These are phyloP conservation scores for Carnegiea gigantea DNA, from an alignment of 179 eudicot species.

Conservation along the genomic window DNA sequence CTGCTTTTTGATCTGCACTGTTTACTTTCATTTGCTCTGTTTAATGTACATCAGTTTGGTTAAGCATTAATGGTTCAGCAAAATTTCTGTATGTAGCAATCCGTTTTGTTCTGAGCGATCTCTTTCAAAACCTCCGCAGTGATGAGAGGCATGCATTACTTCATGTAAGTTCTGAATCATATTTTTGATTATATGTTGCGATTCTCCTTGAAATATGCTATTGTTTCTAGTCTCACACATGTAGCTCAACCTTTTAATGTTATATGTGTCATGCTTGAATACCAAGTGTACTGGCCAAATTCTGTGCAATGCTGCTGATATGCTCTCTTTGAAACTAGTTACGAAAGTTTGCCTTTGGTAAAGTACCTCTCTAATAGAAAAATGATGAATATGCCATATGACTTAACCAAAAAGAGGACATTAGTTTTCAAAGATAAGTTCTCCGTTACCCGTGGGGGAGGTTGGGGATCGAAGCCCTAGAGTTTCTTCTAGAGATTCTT, in stretches of 20 bases:
- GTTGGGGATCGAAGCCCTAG: neutral
- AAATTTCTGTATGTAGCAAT: conserved; percentile 56
- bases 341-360: neutral
- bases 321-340: neutral
- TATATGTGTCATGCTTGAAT: neutral
- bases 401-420: neutral
- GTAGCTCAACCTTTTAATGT: neutral
- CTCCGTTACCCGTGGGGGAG: neutral
- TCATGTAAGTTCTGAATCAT: conserved; percentile 59
- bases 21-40: neutral
- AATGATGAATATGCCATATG: too few relatives aligned
- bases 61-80: neutral
- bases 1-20: neutral
- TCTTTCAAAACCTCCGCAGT: conserved; percentile 86
- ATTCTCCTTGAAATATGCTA: neutral
- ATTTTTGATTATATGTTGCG: neutral
- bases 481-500: too few relatives aligned
- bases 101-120: conserved; percentile 97
- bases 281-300: neutral
- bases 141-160: conserved; percentile 91
- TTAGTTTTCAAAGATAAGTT: neutral
- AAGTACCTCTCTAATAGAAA: neutral
- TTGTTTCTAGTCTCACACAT: neutral
- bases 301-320: neutral
- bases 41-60: neutral